Evolutionary conservation across 2,329 filamentous ascomycete genomes (phyloP), one percentile per base, ranked within the genome.

Genomic region (Chrysoporthe deuterocubensis): DNA sequence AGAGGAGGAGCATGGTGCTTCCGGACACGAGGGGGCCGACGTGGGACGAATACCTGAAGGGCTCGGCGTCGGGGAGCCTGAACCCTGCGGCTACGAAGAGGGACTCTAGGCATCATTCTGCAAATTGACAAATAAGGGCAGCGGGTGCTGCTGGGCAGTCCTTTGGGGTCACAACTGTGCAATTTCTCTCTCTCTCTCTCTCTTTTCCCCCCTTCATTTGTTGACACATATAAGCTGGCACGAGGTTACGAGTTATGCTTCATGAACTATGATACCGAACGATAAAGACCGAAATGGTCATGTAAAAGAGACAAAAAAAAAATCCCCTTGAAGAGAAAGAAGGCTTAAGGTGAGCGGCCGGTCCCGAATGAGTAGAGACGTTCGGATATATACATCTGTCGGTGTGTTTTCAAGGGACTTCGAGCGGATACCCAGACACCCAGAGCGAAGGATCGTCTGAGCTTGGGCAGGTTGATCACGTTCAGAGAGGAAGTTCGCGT

Each of bases 1-100:
- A 62, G 52, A 67, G 67, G 64, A 60, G 67, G 59, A 71, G 69
- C 62, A 62, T 70, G 50, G 68, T 67, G 56, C 46, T 63, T 21
- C 71, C 58, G 64, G 72, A 74, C 3, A 72, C 74, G 18, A 72
- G 71, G 61, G 73, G 75, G 3, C 75, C 75, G 64, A 76, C 76
- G 18, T 77, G 76, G 76, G 74, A 74, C 14, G 76, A 78, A 66
- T 75, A 73, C 34, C 58, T 77, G 52, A 71, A 69, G 64, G 70
- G 68, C 5, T 70, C 67, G 60, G 64, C 63, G 59, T 50, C 66
- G 52, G 65, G 64, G 66, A 52, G 64, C 57, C 58, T 64, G 46
- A 59, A 66, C 11, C 42, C 67, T 37, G 21, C 65, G 56, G 58
- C 63, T 37, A 56, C 50, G 61, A 63, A 66, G 52, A 69, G 62